phyloP scores from a whole-genome alignment of 1,284 basidiomycete genomes.

The Cryptococcus floricola region DNA sequence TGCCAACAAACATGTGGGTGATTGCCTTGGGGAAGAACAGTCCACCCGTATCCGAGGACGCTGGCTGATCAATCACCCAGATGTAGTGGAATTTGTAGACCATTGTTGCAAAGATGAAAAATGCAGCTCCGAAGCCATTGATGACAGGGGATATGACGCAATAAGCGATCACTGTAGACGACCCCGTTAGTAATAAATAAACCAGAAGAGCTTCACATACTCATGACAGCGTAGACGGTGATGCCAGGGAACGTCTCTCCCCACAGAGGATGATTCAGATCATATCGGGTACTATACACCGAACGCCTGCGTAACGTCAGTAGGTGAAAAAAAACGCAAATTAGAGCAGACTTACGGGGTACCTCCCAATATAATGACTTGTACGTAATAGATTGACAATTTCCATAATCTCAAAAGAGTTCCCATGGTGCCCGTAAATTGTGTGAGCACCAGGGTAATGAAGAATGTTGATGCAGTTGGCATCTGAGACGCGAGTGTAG shows the following conservation, averaged over 20 bases:
- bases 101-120: conserved; percentile 79
- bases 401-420: conserved; percentile 60
- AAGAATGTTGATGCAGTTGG: conserved; percentile 73
- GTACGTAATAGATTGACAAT: conserved; percentile 63
- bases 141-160: conserved; percentile 90
- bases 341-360: conserved; percentile 48
- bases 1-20: conserved; percentile 82
- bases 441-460: conserved; percentile 63
- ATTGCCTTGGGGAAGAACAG: conserved; percentile 93
- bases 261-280: conserved; percentile 54
- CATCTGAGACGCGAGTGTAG: conserved; percentile 57
- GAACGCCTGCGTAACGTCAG: conserved; percentile 45
- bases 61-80: conserved; percentile 69
- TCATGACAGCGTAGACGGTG: conserved; percentile 71
- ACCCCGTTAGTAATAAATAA: not conserved
- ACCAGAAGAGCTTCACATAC: conserved; percentile 51
- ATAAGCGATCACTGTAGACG: conserved; percentile 65
- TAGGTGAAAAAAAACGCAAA: conserved; percentile 26
- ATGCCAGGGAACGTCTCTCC: conserved; percentile 71
- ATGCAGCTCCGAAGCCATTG: conserved; percentile 76
- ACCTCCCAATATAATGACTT: conserved; percentile 54
- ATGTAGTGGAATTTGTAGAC: conserved; percentile 86
- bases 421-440: conserved; percentile 45
- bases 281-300: conserved; percentile 49
- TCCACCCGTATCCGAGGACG: conserved; percentile 78